phyloP scores from a whole-genome alignment of 441 rosid genomes.

The Arabidopsis hybrid region DNA sequence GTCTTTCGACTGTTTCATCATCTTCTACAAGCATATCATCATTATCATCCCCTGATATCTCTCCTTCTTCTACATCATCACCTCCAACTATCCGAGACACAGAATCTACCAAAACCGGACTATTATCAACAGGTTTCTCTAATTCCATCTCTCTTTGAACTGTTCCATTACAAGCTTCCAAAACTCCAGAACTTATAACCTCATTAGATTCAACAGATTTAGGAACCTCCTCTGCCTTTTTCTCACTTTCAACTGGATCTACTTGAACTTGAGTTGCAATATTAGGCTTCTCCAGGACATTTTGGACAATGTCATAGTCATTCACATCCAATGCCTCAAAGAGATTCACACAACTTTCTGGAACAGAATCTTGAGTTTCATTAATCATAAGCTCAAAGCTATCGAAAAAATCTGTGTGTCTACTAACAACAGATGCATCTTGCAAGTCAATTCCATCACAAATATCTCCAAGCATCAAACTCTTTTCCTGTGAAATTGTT shows the following conservation, averaged over 20 bases:
- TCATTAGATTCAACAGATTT: slow-evolving; percentile 27
- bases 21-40: slow-evolving; percentile 37
- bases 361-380: slow-evolving; percentile 47
- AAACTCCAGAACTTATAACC: slow-evolving; percentile 41
- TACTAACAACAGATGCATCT: slow-evolving; percentile 42
- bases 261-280: background rate
- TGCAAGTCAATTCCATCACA: slow-evolving; percentile 42
- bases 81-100: slow-evolving; percentile 48
- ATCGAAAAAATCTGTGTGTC: slow-evolving; percentile 52
- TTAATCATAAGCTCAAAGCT: slow-evolving; percentile 58
- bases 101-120: slow-evolving; percentile 33
- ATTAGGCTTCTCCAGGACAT: slow-evolving; percentile 39
- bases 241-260: slow-evolving; percentile 12
- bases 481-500: background rate
- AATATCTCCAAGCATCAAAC: slow-evolving; percentile 33
- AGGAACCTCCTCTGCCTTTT: slow-evolving; percentile 37
- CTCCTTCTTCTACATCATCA: slow-evolving; percentile 74
- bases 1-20: slow-evolving; percentile 41
- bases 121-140: slow-evolving; percentile 43
- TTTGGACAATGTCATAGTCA: slow-evolving; percentile 38
- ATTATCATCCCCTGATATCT: slow-evolving; percentile 58
- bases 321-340: slow-evolving; percentile 37
- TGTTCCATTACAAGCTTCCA: slow-evolving; percentile 44
- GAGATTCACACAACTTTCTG: slow-evolving; percentile 41
- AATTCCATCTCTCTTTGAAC: slow-evolving; percentile 47